A percentile compares a stretch with the other conserved stretches of the same genome.
phyloP scores from a whole-genome alignment of 1,284 basidiomycete genomes.

The Vanrija sp. region DNA sequence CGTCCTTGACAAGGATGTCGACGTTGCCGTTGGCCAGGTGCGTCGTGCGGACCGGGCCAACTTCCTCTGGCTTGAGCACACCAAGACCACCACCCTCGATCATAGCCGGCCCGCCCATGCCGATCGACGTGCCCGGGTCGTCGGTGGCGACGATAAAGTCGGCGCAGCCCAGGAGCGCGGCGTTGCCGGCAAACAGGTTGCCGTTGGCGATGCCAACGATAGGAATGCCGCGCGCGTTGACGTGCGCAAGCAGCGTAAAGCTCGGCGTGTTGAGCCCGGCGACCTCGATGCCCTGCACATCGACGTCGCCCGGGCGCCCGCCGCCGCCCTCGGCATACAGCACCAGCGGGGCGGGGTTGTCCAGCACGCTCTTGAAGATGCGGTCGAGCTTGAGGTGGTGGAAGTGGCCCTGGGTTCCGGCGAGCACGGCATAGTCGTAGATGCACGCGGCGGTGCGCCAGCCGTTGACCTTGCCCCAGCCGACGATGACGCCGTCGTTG shows the following conservation, averaged over 20 bases:
- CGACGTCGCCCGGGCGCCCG: constrained; percentile 18
- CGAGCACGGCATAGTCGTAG: constrained; percentile 19
- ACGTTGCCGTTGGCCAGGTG: constrained; percentile 19
- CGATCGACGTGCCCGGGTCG: constrained; percentile 12
- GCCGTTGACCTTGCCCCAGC: constrained; percentile 18
- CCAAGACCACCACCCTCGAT: constrained; percentile 19
- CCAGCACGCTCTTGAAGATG: constrained; percentile 14
- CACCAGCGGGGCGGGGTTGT: constrained; percentile 15
- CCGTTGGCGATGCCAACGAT: constrained; percentile 18
- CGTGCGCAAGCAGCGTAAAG: constrained; percentile 11
- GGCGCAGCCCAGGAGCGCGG: constrained; percentile 9
- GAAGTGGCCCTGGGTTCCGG: constrained; percentile 19
- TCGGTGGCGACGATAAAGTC: constrained; percentile 19
- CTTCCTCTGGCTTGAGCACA: constrained; percentile 13
- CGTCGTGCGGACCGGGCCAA: constrained; percentile 12
- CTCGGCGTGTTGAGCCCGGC: constrained; percentile 12
- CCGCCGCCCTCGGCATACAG: constrained; percentile 21
- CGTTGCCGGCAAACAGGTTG: constrained; percentile 18
- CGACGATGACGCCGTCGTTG: constrained; percentile 21
- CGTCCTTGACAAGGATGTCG: constrained; percentile 17
- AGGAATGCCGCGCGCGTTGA: constrained; percentile 18
- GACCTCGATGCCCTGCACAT: constrained; percentile 11
- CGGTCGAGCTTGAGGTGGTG: constrained; percentile 21
- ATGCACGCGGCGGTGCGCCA: constrained; percentile 12
- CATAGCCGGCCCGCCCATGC: constrained; percentile 21